These are phyloP conservation scores for Aspergillus luchuensis DNA, from an alignment of 2,329 filamentous ascomycete genomes.

Conservation along the genomic window DNA sequence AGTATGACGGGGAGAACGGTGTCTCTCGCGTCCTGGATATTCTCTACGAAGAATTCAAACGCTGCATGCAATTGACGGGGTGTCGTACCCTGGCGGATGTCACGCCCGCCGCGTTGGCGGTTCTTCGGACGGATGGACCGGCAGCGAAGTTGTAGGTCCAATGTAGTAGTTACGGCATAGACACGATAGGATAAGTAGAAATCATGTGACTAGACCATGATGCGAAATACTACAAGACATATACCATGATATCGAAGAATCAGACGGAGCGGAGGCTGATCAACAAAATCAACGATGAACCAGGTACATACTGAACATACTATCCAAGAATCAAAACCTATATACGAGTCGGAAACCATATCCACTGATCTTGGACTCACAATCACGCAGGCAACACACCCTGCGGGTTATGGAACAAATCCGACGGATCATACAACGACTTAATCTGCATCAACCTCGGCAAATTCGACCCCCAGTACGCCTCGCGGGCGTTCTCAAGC, in stretches of 20 bases:
- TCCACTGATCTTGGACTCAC: not conserved
- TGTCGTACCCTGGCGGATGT: conserved; percentile 32
- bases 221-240: too few relatives aligned
- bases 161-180: not conserved
- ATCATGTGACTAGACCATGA: not conserved
- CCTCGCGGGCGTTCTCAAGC: not conserved
- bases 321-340: not conserved
- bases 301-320: not conserved
- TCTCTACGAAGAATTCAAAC: conserved; percentile 35
- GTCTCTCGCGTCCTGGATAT: conserved; percentile 36
- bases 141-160: conserved; percentile 23
- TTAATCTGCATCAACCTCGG: not conserved
- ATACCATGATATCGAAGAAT: too few relatives aligned
- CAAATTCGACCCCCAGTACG: conserved; percentile 9
- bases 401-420: conserved; percentile 11
- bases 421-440: not conserved
- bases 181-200: not conserved
- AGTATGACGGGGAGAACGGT: conserved; percentile 36
- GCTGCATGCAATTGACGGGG: conserved; percentile 33
- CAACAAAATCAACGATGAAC: not conserved
- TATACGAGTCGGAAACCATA: not conserved
- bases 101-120: conserved; percentile 20
- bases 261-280: not conserved
- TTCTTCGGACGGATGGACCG: conserved; percentile 24
- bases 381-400: conserved; percentile 2